Evolutionary conservation across 805 yeast genomes (phyloP), one percentile per base, ranked within the genome.

Genomic region (Grigorovia jiainica): DNA sequence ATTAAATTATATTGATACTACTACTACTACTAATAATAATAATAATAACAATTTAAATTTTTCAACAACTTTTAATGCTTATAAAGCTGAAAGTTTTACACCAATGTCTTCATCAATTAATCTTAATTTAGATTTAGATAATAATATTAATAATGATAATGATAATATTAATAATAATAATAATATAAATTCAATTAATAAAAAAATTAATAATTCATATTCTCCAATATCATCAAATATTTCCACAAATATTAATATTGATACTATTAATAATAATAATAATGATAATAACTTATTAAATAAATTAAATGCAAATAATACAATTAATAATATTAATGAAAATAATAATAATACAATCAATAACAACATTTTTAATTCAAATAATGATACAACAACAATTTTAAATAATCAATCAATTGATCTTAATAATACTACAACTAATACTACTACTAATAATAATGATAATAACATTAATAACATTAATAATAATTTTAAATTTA

Each of bases 31-130:
- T 7, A 16, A 30, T 5, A 23, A 15, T 13, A 20, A 16, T n/a
- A 13, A 9, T 16, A 18, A n/a, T 15, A 24, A 36, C 18, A 20
- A 10, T 7, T 27, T 46, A n/a, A 21, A 43, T 11, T 43, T 50
- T 19, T 41, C 61, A 4, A 54, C 63, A 3, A 48, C 55, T 3
- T 63, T 51, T 46, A 55, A 62, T 34, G 65, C 66, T 10, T 55
- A 60, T 35, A 52, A 54, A 13, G 50, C 58, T 11, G 52, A 50
- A 32, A 52, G 53, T 36, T 59, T 57, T 38, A 57, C 61, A 4
- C 62, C 61, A 18, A 41, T 52, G 9, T 46, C 52, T 5, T 51
- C 57, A 8, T 51, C 54, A 21, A 61, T 54, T 27, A 46, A 54
- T n/a, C 8, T 30, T 17, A 18, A 20, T 31, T 13, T 31, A 17